Base-by-base conservation (phyloP, 257 asterid species). In the Lavandula angustifolia region DNA sequence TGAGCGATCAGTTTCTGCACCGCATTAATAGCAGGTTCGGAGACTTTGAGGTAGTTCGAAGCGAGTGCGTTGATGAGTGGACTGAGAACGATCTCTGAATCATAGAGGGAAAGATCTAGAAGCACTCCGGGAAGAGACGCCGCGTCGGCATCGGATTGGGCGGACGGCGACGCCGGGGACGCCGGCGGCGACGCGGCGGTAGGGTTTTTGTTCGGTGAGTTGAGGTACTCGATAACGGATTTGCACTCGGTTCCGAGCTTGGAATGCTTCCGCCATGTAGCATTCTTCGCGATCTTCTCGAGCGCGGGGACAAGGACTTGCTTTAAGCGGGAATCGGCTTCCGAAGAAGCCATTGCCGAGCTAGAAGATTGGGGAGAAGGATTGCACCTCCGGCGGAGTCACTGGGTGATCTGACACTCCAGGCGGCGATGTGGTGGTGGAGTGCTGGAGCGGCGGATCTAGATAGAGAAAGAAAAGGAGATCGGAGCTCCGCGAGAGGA, bases 221-320 rank as follows among this genome's bases (percentile, higher is more conserved):
- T 74, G 64, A 94, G 80, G 81, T 59, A 81, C 44, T 86, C 97
- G 80, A 89, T 75, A 5, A 94, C 85, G 42, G 96, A 84, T 86
- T 90, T 94, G 81, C 95, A 87, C 86, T 90, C 89, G 42, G 83
- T 79, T 13, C 81, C 91, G 82, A 90, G 92, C 75, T 87, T 94
- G 40, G 96, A 76, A 76, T 90, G 99, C 79, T 94, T 94, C 48
- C 96, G 89, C 99, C 99, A 94, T 0, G 97, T 87, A 11, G 92
- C 95, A 62, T 80, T 87, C 69, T 94, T 94, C 32, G 76, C 71
- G 69, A 94, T 90, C 84, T 94, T 94, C 27, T 94, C 99, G 68
- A 90, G 80, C 59, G 96, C 89, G 29, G 97, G 95, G 76, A 86
- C 34, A 3, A 94, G 73, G 68, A 87, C 80, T 78, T 71, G 85